Conservation (phyloP, 2,329 filamentous ascomycete species). For the Cladosporium velox region DNA sequence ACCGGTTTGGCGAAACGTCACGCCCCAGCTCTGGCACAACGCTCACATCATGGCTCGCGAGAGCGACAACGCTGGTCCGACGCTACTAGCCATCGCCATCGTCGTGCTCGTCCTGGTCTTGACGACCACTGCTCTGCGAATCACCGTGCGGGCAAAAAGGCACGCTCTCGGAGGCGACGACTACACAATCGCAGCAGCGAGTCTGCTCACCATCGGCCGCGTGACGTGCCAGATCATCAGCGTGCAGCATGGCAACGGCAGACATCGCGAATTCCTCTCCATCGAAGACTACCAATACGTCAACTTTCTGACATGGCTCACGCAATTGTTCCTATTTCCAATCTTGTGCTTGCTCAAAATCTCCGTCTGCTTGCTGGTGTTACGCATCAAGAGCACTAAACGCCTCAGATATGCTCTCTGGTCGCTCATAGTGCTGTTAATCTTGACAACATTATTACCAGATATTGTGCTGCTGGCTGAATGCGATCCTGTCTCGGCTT, state of each 20-base stretch:
- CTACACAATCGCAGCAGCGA: constrained; percentile 39
- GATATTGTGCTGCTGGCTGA: constrained; percentile 33
- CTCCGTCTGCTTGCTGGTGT: constrained; percentile 46
- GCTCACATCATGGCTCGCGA: constrained; percentile 10
- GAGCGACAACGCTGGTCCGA: constrained; percentile 18
- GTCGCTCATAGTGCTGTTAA: constrained; percentile 28
- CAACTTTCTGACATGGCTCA: constrained; percentile 43
- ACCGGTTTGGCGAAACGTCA: constrained; percentile 5
- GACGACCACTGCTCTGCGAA: constrained; percentile 11
- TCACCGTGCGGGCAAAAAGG: constrained; percentile 12
- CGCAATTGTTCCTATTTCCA: constrained; percentile 46
- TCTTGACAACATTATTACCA: constrained; percentile 29
- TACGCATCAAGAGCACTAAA: constrained; percentile 45
- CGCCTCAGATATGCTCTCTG: constrained; percentile 38
- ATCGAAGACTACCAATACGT: constrained; percentile 36
- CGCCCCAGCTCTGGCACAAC: background rate
- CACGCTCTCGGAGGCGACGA: constrained; percentile 40
- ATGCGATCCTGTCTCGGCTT: constrained; percentile 32
- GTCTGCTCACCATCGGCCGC: constrained; percentile 37
- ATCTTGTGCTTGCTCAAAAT: constrained; percentile 46
- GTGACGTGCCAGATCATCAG: constrained; percentile 40
- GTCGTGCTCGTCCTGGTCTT: constrained; percentile 13
- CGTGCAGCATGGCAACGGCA: constrained; percentile 42
- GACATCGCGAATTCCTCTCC: constrained; percentile 40
- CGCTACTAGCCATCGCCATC: constrained; percentile 17